phyloP scores from a whole-genome alignment of 768 basidiomycete species.

The Amanita subjunquillea region DNA sequence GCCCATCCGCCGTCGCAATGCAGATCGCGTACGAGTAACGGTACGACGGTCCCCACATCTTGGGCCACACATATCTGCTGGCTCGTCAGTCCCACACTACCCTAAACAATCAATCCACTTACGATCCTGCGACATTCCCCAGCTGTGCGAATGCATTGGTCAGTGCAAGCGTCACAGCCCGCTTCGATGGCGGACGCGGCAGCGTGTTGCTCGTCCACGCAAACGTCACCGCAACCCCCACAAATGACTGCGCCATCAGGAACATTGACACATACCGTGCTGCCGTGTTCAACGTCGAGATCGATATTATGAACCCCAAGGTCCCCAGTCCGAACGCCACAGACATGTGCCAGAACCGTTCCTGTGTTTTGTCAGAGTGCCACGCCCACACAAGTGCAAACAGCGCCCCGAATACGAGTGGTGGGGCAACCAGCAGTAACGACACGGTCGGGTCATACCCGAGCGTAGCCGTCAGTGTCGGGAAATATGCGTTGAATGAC shows the following conservation, averaged over 20 bases:
- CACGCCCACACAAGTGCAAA: constrained; percentile 44
- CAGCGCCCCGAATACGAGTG: constrained; percentile 60
- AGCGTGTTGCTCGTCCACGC: constrained; percentile 44
- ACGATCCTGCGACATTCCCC: constrained; percentile 80
- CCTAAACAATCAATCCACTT: constrained; percentile 19
- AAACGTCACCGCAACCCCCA: constrained; percentile 55
- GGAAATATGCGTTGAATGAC: constrained; percentile 76
- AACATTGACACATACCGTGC: constrained; percentile 71
- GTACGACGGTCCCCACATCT: constrained; percentile 59
- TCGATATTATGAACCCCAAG: constrained; percentile 64
- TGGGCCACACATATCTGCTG: constrained; percentile 55
- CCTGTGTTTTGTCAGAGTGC: constrained; percentile 67
- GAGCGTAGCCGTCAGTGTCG: constrained; percentile 64
- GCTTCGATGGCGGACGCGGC: constrained; percentile 70
- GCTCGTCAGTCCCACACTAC: constrained; percentile 4
- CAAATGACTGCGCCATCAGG: constrained; percentile 69
- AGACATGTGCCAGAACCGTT: constrained; percentile 66
- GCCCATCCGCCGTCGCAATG: constrained; percentile 43
- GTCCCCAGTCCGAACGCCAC: constrained; percentile 51
- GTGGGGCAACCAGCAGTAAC: constrained; percentile 71
- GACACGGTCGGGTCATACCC: constrained; percentile 57
- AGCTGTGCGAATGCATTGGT: constrained; percentile 76
- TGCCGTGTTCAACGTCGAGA: constrained; percentile 57
- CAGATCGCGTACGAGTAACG: constrained; percentile 63
- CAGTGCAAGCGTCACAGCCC: constrained; percentile 72